These are phyloP conservation scores for Microdochium paspali DNA, from an alignment of 2,329 filamentous ascomycete genomes.

Conservation along the genomic window DNA sequence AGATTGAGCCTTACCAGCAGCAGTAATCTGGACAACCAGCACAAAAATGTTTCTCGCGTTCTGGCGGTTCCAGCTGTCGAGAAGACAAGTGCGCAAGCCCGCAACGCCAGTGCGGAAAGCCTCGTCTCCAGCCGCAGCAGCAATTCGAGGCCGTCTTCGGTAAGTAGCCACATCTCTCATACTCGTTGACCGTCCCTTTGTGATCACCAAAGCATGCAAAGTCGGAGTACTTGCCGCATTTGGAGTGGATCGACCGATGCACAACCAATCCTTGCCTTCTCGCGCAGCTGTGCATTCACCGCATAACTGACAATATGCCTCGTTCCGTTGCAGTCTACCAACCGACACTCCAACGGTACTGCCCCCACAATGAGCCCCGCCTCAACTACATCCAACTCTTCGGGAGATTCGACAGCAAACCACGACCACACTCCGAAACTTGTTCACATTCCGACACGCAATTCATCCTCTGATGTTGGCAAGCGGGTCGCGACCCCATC, in stretches of 20 bases:
- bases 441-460: slow-evolving; percentile 51
- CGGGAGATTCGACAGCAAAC: slow-evolving; percentile 35
- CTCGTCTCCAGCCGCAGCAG: slow-evolving; percentile 47
- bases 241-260: background rate
- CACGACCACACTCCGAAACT: slow-evolving; percentile 41
- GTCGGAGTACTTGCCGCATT: background rate
- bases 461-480: slow-evolving; percentile 54
- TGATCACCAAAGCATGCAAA: background rate
- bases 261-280: background rate
- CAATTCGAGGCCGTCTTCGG: slow-evolving; percentile 54
- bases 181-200: slow-evolving; percentile 14
- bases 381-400: slow-evolving; percentile 27
- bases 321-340: slow-evolving; percentile 39
- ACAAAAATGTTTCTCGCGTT: slow-evolving; percentile 24
- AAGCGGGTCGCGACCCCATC: slow-evolving; percentile 62
- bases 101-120: slow-evolving; percentile 57
- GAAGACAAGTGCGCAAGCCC: slow-evolving; percentile 22
- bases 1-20: background rate
- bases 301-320: slow-evolving; percentile 15
- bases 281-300: background rate
- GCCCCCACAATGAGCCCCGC: slow-evolving; percentile 44
- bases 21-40: slow-evolving; percentile 22
- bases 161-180: slow-evolving; percentile 34
- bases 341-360: slow-evolving; percentile 41
- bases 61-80: slow-evolving; percentile 23